Conservation (phyloP, 2,329 filamentous ascomycete genomes). For the Penicillium rolfsii region DNA sequence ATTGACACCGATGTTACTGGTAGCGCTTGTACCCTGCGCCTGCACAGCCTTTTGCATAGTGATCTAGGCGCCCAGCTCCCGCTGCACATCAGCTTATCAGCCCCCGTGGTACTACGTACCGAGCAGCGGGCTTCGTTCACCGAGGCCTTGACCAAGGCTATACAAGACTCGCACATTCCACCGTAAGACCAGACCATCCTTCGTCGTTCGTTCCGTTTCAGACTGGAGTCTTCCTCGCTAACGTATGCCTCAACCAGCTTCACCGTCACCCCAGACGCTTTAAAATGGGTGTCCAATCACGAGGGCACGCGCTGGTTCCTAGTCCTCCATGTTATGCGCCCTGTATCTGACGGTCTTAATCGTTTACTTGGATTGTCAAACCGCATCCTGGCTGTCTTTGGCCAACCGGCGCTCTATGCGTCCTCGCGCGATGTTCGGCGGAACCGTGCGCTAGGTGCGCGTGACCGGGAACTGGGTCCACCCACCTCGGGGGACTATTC, state of each 20-base stretch:
- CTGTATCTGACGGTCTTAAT: constrained; percentile 59
- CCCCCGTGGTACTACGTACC: constrained; percentile 74
- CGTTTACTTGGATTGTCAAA: constrained; percentile 71
- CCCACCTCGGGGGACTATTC: constrained; percentile 46
- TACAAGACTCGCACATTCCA: constrained; percentile 49
- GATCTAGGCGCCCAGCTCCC: constrained; percentile 78
- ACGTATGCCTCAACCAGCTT: constrained; percentile 45
- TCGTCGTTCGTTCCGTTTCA: not conserved
- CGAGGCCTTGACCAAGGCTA: constrained; percentile 52
- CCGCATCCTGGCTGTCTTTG: constrained; percentile 59
- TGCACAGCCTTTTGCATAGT: constrained; percentile 73
- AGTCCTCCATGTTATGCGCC: constrained; percentile 65
- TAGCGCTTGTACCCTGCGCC: constrained; percentile 37
- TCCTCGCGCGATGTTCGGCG: constrained; percentile 4
- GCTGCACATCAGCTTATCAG: constrained; percentile 87
- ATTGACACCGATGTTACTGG: not conserved
- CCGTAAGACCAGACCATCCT: constrained; percentile 45
- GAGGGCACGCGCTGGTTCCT: constrained; percentile 78
- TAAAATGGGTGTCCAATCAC: constrained; percentile 69
- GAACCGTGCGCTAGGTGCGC: not conserved
- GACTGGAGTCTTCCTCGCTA: not conserved
- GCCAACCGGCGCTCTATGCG: constrained; percentile 72
- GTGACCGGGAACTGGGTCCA: not conserved
- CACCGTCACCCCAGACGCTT: constrained; percentile 46
- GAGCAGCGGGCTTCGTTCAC: constrained; percentile 73